Evolutionary conservation across 2,329 filamentous ascomycete genomes (phyloP).

Genomic region (Cercospora beticola): DNA sequence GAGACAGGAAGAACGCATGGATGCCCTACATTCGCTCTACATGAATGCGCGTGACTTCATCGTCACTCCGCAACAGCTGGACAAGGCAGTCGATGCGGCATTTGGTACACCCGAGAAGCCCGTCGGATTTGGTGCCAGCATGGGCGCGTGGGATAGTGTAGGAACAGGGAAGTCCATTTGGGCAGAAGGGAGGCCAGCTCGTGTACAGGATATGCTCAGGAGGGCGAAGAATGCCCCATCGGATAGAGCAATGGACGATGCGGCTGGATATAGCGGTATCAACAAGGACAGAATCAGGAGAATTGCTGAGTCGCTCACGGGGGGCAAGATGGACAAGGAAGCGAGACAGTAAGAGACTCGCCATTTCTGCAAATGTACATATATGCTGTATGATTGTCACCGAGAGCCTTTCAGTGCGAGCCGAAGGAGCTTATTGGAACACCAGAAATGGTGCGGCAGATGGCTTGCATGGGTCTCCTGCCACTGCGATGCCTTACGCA

Average conservation of each 20-base stretch:
- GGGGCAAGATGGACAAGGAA: conserved; percentile 56
- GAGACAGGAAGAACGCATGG: conserved; percentile 42
- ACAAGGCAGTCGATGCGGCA: conserved; percentile 68
- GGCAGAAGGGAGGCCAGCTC: conserved; percentile 50
- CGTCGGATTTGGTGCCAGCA: conserved; percentile 40
- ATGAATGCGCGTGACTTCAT: conserved; percentile 87
- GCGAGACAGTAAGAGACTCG: background rate
- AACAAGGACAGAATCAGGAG: conserved; percentile 60
- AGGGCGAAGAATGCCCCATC: conserved; percentile 35
- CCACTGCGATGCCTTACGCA: background rate
- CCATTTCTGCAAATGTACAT: background rate
- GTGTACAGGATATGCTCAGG: conserved; percentile 50
- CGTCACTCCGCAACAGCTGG: conserved; percentile 73
- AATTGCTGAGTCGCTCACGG: conserved; percentile 66
- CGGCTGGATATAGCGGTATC: conserved; percentile 42
- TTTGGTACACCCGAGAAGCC: conserved; percentile 63
- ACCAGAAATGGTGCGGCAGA: background rate
- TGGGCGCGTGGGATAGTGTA: conserved; percentile 19
- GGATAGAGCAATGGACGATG: conserved; percentile 37
- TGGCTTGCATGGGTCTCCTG: background rate
- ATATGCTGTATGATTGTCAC: background rate
- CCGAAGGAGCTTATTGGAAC: background rate
- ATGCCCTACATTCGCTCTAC: conserved; percentile 82
- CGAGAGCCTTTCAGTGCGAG: background rate
- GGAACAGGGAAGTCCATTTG: conserved; percentile 47